Base-by-base conservation (phyloP, 2,329 filamentous ascomycete species). In the Paecilomyces niveus region DNA sequence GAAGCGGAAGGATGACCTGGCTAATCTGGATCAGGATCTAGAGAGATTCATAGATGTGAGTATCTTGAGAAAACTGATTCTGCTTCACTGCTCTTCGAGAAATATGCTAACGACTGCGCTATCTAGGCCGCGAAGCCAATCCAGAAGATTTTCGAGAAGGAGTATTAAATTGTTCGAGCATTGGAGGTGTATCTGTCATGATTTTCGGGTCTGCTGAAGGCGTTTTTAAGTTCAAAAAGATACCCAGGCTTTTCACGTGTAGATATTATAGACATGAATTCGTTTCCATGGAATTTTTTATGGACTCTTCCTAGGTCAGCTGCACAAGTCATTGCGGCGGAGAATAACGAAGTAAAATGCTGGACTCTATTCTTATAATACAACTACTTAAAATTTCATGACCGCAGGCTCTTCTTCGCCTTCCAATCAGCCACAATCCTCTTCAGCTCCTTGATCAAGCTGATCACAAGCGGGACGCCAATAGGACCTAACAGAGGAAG, bases 41-140 rank as follows among this genome's bases (percentile, higher is more conserved):
- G 94, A 97, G 76, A 92, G 90, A 68, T 96, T 96, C 70, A 93
- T 96, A 67, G 91, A 95, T 74, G 89, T 90, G 69, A 70, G 88
- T 78, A 15, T 49, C 33, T 22, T 31, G 54, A 54, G 64, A 55
- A 51, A 59, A 61, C 50, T 21, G 11, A 45, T 29, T n/a, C 21
- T 15, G 52, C 65, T 72, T 13, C n/a, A n/a, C 15, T 18, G 8
- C 45, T 15, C 21, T 22, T 39, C n/a, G 22, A 15, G 50, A 24
- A 13, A 15, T 33, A 31, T 3, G 33, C 22, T 54, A 51, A 54
- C 51, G 61, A 65, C 64, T 53, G 57, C 56, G 22, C 53, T 9
- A 56, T 59, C 39, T 63, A 92, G 89, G 90, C 89, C 54, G 90
- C 90, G 55, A 93, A 92, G 81, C 90, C 90, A 0, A 95, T 96